Evolutionary conservation across 768 basidiomycete species (phyloP), one percentile per base, ranked within the genome.

Genomic region (Phylloporus sp.): DNA sequence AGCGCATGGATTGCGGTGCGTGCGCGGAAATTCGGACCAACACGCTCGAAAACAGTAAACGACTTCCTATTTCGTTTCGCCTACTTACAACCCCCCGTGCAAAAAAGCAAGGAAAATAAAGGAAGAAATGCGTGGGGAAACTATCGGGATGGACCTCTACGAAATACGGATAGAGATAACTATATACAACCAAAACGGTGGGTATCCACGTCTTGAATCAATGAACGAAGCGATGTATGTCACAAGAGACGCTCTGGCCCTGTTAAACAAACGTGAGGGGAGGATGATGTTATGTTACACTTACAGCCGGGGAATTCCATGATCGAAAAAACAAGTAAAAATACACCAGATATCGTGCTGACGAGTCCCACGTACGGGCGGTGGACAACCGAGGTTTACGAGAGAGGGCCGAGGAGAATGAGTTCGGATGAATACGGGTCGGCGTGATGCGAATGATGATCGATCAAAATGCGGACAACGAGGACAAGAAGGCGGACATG

Each of bases 401-500:
- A 41, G 28, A 31, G 33, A 32, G 20, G 44, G 44, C 33, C 20
- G 18, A 44, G 34, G 48, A 21, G 18, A 44, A 49, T 3, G 15
- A 40, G 21, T 35, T 29, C 52, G 49, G 49, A 24, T 20, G 40
- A 38, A 42, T 23, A n/a, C 47, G 40, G 51, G 42, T 20, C 49
- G 42, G 36, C 41, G 40, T 6, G 36, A 26, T 34, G 44, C 14
- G 42, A 41, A 33, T 32, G 36, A 38, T 33, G 44, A 46, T 28
- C 23, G 9, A 28, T 42, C 66, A 66, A 40, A 56, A 67, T 42
- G 52, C 61, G 48, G 66, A 44, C 33, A 66, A 29, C 34, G 65
- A 56, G 43, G 64, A 54, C 50, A 66, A 60, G 61, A 66, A 66
- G 20, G 59, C 59, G 32, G 64, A 57, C 62, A 66, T 61, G 28